These are phyloP conservation scores for Thuja plicata DNA, from an alignment of 83 land plant species.

Conservation along the genomic window DNA sequence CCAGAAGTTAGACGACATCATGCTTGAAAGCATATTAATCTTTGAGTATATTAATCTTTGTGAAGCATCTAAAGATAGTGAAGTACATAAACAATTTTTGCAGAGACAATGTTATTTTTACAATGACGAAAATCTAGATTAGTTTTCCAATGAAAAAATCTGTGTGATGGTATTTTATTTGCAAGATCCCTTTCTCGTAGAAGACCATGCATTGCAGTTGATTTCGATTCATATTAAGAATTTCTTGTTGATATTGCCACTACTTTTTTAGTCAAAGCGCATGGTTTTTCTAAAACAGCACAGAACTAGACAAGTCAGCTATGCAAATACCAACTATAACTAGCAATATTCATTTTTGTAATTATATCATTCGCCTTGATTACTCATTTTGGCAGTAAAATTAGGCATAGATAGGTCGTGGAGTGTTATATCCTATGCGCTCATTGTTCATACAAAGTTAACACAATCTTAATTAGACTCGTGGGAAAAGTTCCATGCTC, in stretches of 20 bases:
- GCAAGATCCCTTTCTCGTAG: background rate
- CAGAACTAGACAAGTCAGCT: conserved; percentile 1
- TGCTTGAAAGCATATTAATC: background rate
- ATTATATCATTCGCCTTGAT: background rate
- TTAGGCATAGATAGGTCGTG: background rate
- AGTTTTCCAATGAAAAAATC: background rate
- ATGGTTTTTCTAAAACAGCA: background rate
- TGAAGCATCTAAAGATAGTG: background rate
- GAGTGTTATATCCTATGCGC: background rate
- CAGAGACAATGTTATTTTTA: background rate
- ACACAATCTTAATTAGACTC: background rate
- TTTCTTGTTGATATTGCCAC: background rate
- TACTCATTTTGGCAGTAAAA: background rate
- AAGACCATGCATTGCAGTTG: background rate
- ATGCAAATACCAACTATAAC: background rate
- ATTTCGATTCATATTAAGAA: background rate
- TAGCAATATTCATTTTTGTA: background rate
- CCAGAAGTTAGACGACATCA: background rate
- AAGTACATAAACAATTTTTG: background rate
- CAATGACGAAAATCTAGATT: background rate
- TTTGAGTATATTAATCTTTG: background rate
- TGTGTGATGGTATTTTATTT: background rate
- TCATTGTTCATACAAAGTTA: background rate
- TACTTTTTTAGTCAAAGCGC: background rate
- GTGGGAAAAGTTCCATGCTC: background rate